phyloP scores from a whole-genome alignment of 2,329 filamentous ascomycete genomes.

The Colletotrichum sp. region DNA sequence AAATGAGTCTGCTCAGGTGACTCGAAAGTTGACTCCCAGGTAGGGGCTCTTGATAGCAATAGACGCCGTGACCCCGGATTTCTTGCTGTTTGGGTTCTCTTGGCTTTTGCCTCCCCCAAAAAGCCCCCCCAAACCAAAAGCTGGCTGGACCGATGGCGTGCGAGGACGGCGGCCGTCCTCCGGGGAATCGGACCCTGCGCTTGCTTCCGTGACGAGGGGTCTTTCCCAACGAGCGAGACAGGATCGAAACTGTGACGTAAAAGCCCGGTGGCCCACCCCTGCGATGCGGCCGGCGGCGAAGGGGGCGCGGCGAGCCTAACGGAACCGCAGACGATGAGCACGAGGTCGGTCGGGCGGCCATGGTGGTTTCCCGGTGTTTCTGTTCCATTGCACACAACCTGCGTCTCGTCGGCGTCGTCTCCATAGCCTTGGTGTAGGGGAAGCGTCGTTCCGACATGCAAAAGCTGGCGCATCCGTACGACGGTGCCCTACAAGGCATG shows the following conservation, averaged over 20 bases:
- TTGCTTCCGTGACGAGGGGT: background rate
- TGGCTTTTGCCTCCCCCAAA: background rate
- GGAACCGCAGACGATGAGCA: background rate
- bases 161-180: background rate
- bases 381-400: background rate
- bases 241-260: conserved; percentile 16
- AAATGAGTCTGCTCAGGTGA: conserved; percentile 18
- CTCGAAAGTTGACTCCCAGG: conserved; percentile 12
- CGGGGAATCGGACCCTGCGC: background rate
- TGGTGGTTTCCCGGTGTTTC: background rate
- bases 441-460: background rate
- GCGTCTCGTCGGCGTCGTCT: background rate
- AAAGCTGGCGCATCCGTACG: background rate
- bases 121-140: background rate
- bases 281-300: conserved; percentile 11
- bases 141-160: conserved; percentile 14
- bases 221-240: background rate
- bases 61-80: conserved; percentile 11
- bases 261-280: background rate
- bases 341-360: background rate
- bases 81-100: background rate
- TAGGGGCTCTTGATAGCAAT: background rate
- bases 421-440: background rate
- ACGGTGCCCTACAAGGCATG: conserved; percentile 12
- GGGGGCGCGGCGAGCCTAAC: background rate